Evolutionary conservation across 306 rosid genomes (phyloP), one percentile per base, ranked within the genome.

Genomic region (Trichosanthes cucumerina): DNA sequence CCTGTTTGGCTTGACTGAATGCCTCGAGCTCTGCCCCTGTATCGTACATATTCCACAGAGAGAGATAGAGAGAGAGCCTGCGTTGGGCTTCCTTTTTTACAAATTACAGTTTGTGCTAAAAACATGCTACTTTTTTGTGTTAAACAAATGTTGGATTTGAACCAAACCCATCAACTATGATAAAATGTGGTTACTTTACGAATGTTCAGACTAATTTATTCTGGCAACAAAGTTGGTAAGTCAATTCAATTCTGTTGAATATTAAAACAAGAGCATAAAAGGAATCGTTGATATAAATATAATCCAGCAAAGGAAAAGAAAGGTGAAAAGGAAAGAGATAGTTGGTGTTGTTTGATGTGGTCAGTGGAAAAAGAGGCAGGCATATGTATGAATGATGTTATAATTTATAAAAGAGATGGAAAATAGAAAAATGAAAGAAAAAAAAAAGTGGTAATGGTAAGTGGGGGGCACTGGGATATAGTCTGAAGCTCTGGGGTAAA

Each of bases 401-500:
- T 23, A 13, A n/a, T n/a, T n/a, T n/a, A n/a, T n/a, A n/a, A n/a
- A n/a, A 69, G 43, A 23, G 1, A 23, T 70, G 9, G 3, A 68
- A 68, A 69, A 21, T 12, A 5, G 53, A 21, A 39, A 69, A n/a
- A 65, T 1, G 6, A 1, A 0, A 64, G 19, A 66, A 19, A 39
- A 44, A 4, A 4, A 39, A 47, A 47, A n/a, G 26, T n/a, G 10
- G 44, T 23, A 73, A 4, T 18, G 39, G 62, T 72, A 46, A 72
- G 77, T 44, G 77, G 60, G 60, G 62, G 46, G 78, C 78, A 73
- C 18, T 73, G 78, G 78, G 78, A 73, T 73, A 49, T 49, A 47
- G 78, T 49, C 78, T 73, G 78, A 49, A 73, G 60, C 78, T 73
- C 60, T 50, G 78, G 26, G 60, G 78, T 73, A 89, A 86, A 83